These are phyloP conservation scores for Symbiodinium pilosum DNA, from an alignment of 73 alveolate species.

Conservation along the genomic window DNA sequence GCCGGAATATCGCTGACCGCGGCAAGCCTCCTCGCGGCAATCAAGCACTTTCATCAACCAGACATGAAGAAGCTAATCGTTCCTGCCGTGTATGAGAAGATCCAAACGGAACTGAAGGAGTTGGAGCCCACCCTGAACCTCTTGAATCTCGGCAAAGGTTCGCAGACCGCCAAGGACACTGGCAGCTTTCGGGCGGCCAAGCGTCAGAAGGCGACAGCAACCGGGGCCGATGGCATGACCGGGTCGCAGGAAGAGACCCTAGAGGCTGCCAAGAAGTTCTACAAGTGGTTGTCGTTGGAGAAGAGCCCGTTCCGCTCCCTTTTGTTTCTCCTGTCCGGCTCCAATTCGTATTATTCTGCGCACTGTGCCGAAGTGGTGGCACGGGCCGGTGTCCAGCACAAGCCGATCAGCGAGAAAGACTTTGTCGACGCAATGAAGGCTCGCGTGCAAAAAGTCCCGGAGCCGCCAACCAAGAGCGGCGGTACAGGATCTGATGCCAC, in stretches of 20 bases:
- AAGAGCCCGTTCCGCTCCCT: constrained; percentile 1
- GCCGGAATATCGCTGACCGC: neutral
- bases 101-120: neutral
- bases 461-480: neutral
- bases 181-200: neutral
- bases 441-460: neutral
- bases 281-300: neutral
- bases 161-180: neutral
- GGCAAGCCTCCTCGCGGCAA: neutral
- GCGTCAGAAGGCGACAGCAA: neutral
- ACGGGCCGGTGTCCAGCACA: neutral
- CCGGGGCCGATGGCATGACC: neutral
- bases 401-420: neutral
- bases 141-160: neutral
- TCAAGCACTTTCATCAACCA: neutral
- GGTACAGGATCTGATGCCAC: neutral
- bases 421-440: constrained; percentile 4
- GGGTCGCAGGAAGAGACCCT: neutral
- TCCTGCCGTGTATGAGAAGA: neutral
- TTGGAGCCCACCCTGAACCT: neutral
- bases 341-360: neutral
- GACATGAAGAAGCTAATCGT: neutral
- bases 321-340: neutral
- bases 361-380: neutral
- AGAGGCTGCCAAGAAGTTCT: neutral